phyloP scores from a whole-genome alignment of 2,329 filamentous ascomycete species.

The Stachybotrys chartarum region DNA sequence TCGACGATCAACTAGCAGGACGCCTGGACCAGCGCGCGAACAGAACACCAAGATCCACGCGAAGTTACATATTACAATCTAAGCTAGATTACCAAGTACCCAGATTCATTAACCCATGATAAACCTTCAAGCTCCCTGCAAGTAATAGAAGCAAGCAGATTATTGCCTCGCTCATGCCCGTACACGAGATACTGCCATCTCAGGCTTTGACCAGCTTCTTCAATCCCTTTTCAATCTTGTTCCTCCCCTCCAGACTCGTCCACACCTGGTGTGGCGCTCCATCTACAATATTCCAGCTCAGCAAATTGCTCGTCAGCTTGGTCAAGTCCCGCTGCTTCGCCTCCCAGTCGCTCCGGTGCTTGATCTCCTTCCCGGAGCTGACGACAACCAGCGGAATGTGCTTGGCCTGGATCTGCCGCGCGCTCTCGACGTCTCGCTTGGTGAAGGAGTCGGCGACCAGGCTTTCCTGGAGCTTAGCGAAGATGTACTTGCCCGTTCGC shows the following conservation, averaged over 20 bases:
- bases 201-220: constrained; percentile 51
- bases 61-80: no score
- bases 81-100: no score
- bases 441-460: constrained; percentile 80
- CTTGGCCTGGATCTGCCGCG: constrained; percentile 70
- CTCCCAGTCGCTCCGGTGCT: constrained; percentile 66
- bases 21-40: no score
- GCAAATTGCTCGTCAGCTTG: constrained; percentile 68
- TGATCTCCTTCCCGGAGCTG: constrained; percentile 69
- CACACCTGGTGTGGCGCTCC: constrained; percentile 84
- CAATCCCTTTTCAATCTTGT: constrained; percentile 72
- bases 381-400: constrained; percentile 72
- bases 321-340: constrained; percentile 79
- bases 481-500: constrained; percentile 77
- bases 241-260: constrained; percentile 64
- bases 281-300: constrained; percentile 80
- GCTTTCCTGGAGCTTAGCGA: constrained; percentile 87
- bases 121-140: no score
- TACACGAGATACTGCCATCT: not conserved
- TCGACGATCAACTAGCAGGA: no score
- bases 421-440: constrained; percentile 72
- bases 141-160: no score
- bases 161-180: no score
- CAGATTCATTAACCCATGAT: no score
- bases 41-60: no score